Evolutionary conservation across 495 filamentous ascomycete genomes (phyloP).

Genomic region (Aspergillus homomorphus): DNA sequence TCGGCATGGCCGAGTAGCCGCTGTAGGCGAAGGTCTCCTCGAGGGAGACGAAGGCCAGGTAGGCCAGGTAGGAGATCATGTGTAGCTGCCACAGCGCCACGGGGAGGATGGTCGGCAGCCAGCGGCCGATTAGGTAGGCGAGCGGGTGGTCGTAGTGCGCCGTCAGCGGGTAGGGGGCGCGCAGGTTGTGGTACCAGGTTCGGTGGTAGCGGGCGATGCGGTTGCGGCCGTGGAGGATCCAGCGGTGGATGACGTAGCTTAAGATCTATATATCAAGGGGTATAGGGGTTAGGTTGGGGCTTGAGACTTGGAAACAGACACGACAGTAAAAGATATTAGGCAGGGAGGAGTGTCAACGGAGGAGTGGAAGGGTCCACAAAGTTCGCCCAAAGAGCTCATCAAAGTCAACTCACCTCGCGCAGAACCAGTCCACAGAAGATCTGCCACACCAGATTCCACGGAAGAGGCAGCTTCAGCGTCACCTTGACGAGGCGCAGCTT

Average conservation of each 20-base stretch:
- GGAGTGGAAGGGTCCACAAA: neutral
- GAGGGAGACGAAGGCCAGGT: constrained; percentile 62
- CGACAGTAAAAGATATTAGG: too few species aligned
- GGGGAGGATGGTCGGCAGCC: constrained; percentile 72
- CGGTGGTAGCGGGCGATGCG: constrained; percentile 50
- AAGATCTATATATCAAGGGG: constrained; percentile 38
- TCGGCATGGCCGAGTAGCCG: constrained; percentile 73
- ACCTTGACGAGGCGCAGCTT: constrained; percentile 57
- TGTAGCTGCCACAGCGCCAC: constrained; percentile 65
- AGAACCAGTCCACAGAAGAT: neutral
- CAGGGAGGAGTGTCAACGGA: constrained; percentile 1
- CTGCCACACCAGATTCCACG: constrained; percentile 39
- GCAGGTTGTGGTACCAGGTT: constrained; percentile 62
- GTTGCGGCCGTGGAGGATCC: constrained; percentile 56
- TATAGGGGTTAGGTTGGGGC: too few species aligned
- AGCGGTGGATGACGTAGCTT: constrained; percentile 70
- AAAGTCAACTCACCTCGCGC: neutral
- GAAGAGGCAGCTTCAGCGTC: constrained; percentile 56
- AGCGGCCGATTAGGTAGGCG: constrained; percentile 64
- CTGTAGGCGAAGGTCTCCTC: constrained; percentile 76
- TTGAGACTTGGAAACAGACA: too few species aligned
- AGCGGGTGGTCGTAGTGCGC: constrained; percentile 80
- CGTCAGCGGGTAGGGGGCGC: constrained; percentile 61
- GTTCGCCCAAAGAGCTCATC: too few species aligned
- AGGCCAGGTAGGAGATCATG: constrained; percentile 74